Conservation (phyloP, 805 yeast species). For the Crinitomyces ghanaensis region DNA sequence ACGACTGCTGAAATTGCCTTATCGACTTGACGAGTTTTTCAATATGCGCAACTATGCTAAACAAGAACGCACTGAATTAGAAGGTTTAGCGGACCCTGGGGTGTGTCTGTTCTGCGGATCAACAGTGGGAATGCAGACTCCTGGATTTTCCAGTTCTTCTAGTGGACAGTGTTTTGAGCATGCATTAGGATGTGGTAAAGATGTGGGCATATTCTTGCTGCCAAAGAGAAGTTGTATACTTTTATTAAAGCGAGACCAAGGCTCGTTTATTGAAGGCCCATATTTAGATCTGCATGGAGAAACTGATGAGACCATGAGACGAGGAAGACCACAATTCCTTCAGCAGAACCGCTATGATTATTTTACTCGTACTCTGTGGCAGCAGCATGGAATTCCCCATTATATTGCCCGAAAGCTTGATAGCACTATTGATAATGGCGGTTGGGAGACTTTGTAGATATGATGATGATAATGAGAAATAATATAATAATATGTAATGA, state of each 20-base stretch:
- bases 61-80: constrained; percentile 4
- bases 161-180: constrained; percentile 79
- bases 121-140: constrained; percentile 53
- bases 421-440: constrained; percentile 74
- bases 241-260: constrained; percentile 59
- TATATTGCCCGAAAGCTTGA: constrained; percentile 72
- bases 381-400: constrained; percentile 68
- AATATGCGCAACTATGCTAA: constrained; percentile 24
- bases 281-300: constrained; percentile 83
- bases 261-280: constrained; percentile 77
- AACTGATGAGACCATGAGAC: constrained; percentile 55
- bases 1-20: constrained; percentile 54
- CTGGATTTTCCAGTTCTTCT: constrained; percentile 32
- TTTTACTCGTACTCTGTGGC: constrained; percentile 57
- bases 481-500: constrained; percentile 4
- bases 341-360: constrained; percentile 52
- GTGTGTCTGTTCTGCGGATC: constrained; percentile 75
- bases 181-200: constrained; percentile 41
- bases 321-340: constrained; percentile 60
- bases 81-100: constrained; percentile 67
- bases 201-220: constrained; percentile 58
- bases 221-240: constrained; percentile 60
- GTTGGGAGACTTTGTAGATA: constrained; percentile 78
- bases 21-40: constrained; percentile 55
- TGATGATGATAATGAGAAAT: neutral